These are phyloP conservation scores for Cladosporium sp. DNA, from an alignment of 2,329 filamentous ascomycete species.

Conservation along the genomic window DNA sequence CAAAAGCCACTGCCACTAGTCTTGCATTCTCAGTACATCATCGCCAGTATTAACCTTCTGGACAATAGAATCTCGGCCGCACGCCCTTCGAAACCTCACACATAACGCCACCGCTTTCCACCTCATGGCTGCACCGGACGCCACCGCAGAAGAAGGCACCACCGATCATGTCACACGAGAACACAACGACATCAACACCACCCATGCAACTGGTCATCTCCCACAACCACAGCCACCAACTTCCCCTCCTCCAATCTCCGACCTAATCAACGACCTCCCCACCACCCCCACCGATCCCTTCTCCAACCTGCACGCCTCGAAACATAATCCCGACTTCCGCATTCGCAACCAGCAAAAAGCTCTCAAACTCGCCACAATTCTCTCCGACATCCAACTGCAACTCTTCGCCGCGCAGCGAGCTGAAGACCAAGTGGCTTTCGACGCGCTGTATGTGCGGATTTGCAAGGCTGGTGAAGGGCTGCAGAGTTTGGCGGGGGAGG, in stretches of 20 bases:
- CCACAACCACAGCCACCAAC: background rate
- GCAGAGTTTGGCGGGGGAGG: background rate
- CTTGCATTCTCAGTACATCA: no score
- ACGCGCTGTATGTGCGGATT: background rate
- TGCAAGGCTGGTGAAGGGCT: background rate
- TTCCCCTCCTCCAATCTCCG: background rate
- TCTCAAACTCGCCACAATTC: background rate
- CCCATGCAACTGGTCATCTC: background rate
- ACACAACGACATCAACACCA: background rate
- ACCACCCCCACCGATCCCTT: background rate
- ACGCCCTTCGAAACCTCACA: no score
- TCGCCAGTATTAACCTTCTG: no score
- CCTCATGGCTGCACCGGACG: no score
- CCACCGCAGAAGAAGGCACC: no score
- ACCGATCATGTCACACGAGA: no score
- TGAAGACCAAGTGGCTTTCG: background rate
- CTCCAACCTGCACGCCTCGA: background rate
- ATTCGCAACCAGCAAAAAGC: constrained; percentile 1
- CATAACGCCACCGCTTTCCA: no score
- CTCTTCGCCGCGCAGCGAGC: background rate
- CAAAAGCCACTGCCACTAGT: no score
- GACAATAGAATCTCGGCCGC: no score
- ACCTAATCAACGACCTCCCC: background rate
- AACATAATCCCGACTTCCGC: constrained; percentile 2
- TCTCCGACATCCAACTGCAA: background rate